Evolutionary conservation across 257 asterid genomes (phyloP), one percentile per base, ranked within the genome.

Genomic region (Forsythia suspensa): DNA sequence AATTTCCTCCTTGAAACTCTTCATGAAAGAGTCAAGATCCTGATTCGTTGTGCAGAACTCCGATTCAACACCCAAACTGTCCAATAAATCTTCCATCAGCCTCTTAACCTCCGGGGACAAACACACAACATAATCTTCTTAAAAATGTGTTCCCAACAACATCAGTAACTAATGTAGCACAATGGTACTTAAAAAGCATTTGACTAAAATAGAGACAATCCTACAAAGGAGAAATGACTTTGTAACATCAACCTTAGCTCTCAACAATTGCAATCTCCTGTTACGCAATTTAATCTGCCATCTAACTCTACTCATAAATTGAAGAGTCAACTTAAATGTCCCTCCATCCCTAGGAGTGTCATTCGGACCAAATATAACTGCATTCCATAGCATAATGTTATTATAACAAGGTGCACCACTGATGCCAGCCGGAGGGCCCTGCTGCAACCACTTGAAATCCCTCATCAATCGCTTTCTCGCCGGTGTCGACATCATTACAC

Each of bases 311-410:
- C 52, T 46, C 52, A 46, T 24, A 87, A 94, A 92, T 52, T 92
- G 97, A 46, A 94, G 96, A 10, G 98, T 92, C 88, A 94, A 80
- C 90, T 91, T 92, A 80, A 94, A 94, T 82, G 98, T 94, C 77
- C 98, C 98, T 91, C 98, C 98, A 89, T 92, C 98, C 98, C 98
- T 92, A 46, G 97, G 96, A 46, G 96, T 94, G 59, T 94, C 97
- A 75, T 94, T 97, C 15, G 97, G 98, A 42, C 98, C 98, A 76
- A 94, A 94, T 76, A 92, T 92, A 80, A 94, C 97, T 24, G 97
- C 98, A 72, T 92, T 94, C 98, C 98, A 94, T 29, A 91, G 92
- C 98, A 90, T 92, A 65, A 94, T 94, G 75, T 94, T 92, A 76
- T 94, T 91, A 66, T 94, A 97, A 15, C 87, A 87, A 0, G 98